Evolutionary conservation across 768 basidiomycete species (phyloP).

Genomic region (Termitomyces sp.): DNA sequence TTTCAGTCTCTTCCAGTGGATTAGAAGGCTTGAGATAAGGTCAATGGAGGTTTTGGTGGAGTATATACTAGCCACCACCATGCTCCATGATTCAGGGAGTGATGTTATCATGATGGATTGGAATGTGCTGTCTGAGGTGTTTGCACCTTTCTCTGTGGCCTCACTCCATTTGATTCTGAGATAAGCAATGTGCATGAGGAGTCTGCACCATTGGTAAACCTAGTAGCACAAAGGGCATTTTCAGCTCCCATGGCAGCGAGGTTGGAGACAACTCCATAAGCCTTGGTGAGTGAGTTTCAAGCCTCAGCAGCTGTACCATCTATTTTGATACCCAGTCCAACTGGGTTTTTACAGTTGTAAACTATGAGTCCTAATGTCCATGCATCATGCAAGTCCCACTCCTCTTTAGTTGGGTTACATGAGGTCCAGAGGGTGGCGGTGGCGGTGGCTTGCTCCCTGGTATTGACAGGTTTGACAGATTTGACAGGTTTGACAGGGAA

Average conservation of each 20-base stretch:
- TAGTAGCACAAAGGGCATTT: slow-evolving; percentile 3
- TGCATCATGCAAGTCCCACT: neutral
- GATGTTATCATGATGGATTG: too few relatives aligned
- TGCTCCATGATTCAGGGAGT: too few relatives aligned
- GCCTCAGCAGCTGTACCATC: too few relatives aligned
- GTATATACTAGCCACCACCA: too few relatives aligned
- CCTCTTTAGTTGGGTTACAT: neutral
- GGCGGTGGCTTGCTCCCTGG: neutral
- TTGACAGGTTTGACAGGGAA: too few relatives aligned
- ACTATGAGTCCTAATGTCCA: too few relatives aligned
- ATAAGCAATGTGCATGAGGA: slow-evolving; percentile 10
- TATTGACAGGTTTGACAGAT: too few relatives aligned
- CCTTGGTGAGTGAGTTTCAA: too few relatives aligned
- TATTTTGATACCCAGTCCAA: too few relatives aligned
- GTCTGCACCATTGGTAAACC: slow-evolving; percentile 9
- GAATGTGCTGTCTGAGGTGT: slow-evolving; percentile 2
- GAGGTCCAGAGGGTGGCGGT: neutral
- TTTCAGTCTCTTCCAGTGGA: slow-evolving; percentile 4
- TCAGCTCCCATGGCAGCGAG: neutral
- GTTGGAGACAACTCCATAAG: too few relatives aligned
- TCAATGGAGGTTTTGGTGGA: too few relatives aligned
- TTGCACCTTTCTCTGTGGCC: slow-evolving; percentile 12
- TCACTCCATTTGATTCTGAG: slow-evolving; percentile 10
- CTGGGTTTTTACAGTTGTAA: too few relatives aligned
- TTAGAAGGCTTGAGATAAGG: neutral